phyloP scores from a whole-genome alignment of 78 protist species.

The Dictyostelium brefeldianum region DNA sequence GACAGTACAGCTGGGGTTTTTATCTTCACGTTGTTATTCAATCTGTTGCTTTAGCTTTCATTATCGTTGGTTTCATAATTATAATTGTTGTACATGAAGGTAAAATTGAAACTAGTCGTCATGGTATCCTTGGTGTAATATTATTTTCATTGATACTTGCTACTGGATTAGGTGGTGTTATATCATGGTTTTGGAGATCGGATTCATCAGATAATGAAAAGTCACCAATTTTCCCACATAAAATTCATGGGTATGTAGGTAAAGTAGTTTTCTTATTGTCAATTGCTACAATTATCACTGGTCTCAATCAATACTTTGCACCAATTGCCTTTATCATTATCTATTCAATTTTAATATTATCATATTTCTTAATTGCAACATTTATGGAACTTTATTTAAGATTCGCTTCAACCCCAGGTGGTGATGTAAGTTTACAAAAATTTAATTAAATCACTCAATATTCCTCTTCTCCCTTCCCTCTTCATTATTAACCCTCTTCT shows the following conservation, averaged over 20 bases:
- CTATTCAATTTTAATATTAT: background rate
- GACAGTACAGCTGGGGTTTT: slow-evolving; percentile 40
- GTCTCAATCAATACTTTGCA: background rate
- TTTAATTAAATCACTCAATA: background rate
- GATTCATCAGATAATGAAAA: background rate
- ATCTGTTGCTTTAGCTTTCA: background rate
- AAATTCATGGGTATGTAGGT: slow-evolving; percentile 31
- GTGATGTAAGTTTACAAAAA: background rate
- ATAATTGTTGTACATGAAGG: slow-evolving; percentile 12
- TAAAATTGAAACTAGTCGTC: background rate
- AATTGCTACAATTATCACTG: slow-evolving; percentile 10
- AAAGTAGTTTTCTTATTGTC: background rate
- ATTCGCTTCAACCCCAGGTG: background rate
- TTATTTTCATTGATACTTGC: background rate
- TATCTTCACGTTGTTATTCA: slow-evolving; percentile 22
- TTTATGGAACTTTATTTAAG: background rate
- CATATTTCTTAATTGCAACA: background rate
- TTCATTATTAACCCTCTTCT: background rate
- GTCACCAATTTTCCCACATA: slow-evolving; percentile 36
- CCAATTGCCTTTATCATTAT: background rate
- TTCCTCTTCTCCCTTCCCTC: background rate
- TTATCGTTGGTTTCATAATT: slow-evolving; percentile 36
- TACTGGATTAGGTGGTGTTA: slow-evolving; percentile 1
- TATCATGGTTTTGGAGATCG: background rate
- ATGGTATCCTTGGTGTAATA: slow-evolving; percentile 38